Percentiles rank a stretch among this genome's conserved stretches.
Conservation (phyloP, 2,329 filamentous ascomycete species). For the Monosporascus sp. region DNA sequence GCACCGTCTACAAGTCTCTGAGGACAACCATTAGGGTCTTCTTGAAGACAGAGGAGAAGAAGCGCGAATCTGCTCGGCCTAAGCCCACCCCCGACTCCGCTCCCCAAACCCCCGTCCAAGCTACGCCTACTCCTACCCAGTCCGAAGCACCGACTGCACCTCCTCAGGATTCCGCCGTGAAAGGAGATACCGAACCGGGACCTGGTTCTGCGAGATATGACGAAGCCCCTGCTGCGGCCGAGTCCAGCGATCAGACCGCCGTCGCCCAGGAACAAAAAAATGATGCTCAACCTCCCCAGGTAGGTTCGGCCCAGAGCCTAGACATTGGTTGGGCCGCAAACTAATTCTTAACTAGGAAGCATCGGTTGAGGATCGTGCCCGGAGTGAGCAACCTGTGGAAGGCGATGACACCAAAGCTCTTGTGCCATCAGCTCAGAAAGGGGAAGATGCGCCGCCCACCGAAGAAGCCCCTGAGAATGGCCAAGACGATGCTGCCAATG, state of each 20-base stretch:
- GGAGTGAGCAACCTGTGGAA: conserved; percentile 3
- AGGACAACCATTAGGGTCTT: conserved; percentile 90
- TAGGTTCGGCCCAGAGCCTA: conserved; percentile 1
- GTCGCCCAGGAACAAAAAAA: conserved; percentile 4
- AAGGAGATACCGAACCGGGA: conserved; percentile 5
- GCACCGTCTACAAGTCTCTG: conserved; percentile 84
- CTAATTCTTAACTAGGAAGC: conserved; percentile 8
- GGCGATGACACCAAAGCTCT: conserved; percentile 11
- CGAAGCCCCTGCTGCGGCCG: background rate
- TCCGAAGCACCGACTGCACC: conserved; percentile 19
- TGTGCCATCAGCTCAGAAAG: conserved; percentile 15
- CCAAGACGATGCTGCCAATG: conserved; percentile 25
- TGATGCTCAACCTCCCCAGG: conserved; percentile 11
- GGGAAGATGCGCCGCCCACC: conserved; percentile 15
- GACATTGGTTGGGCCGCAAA: background rate
- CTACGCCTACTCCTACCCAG: conserved; percentile 29
- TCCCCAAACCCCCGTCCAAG: conserved; percentile 37
- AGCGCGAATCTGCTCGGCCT: conserved; percentile 61
- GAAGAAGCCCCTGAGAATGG: conserved; percentile 22
- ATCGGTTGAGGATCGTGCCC: conserved; percentile 4
- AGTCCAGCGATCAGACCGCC: background rate
- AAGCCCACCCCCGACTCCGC: conserved; percentile 37
- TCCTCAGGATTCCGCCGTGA: conserved; percentile 6
- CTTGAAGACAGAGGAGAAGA: conserved; percentile 85
- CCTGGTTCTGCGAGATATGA: background rate